Conservation (phyloP, 768 basidiomycete species). For the Wakefieldia striispora region DNA sequence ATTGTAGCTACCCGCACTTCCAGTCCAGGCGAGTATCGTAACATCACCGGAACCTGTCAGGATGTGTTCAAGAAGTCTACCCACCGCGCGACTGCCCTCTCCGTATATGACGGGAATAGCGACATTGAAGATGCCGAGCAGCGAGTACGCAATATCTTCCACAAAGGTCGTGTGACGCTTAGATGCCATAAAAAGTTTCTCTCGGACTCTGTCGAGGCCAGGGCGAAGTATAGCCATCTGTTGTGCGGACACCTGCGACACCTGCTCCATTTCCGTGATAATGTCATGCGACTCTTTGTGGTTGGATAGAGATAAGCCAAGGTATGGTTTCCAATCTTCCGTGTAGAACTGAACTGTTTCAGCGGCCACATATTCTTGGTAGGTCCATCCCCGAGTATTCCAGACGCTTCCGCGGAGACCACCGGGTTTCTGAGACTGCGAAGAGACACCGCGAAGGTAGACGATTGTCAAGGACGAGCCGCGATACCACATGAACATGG, state of each 20-base stretch:
- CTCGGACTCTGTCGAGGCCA: constrained; percentile 10
- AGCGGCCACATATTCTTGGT: no score
- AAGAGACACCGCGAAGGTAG: no score
- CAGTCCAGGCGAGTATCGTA: constrained; percentile 17
- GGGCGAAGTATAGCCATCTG: constrained; percentile 5
- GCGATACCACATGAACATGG: no score
- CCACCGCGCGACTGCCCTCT: constrained; percentile 9
- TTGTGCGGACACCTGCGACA: background rate
- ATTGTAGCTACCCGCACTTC: background rate
- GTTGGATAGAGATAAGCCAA: background rate
- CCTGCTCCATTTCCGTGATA: constrained; percentile 9
- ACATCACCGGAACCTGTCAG: constrained; percentile 8
- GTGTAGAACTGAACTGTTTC: no score
- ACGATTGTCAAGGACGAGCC: no score
- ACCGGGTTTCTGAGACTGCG: no score
- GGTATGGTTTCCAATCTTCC: background rate
- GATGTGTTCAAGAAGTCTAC: constrained; percentile 15
- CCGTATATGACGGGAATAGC: constrained; percentile 12
- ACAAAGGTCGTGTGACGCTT: constrained; percentile 2
- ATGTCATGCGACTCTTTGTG: constrained; percentile 8
- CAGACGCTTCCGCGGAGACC: no score
- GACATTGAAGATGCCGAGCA: constrained; percentile 12
- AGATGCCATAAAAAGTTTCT: constrained; percentile 18
- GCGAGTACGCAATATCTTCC: constrained; percentile 14
- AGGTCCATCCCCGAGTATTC: no score